A percentile compares a stretch with the other conserved stretches of the same genome.
Conservation (phyloP, 2,329 filamentous ascomycete genomes). For the Davidsoniella virescens region DNA sequence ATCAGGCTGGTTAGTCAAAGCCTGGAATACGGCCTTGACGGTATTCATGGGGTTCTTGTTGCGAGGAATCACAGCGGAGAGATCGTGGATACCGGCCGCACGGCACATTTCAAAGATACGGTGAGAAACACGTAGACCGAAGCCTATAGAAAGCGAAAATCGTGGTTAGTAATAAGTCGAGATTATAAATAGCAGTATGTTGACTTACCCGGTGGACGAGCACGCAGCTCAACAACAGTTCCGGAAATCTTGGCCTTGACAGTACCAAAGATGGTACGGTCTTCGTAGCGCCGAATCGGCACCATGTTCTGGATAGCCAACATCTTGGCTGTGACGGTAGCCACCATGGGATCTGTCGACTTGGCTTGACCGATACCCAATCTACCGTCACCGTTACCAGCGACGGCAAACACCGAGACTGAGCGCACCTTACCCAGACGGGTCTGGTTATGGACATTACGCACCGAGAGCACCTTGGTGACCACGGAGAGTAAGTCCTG, state of each 20-base stretch:
- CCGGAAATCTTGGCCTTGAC: constrained; percentile 73
- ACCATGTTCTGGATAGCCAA: constrained; percentile 81
- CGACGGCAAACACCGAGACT: constrained; percentile 59
- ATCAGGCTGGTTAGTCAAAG: constrained; percentile 65
- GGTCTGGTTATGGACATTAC: constrained; percentile 78
- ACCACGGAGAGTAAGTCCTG: constrained; percentile 37
- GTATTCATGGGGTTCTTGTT: constrained; percentile 96
- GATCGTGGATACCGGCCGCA: constrained; percentile 69
- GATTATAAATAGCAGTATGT: not conserved
- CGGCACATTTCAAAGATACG: constrained; percentile 92
- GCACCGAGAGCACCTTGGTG: constrained; percentile 56
- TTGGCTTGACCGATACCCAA: constrained; percentile 86
- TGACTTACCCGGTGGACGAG: constrained; percentile 69
- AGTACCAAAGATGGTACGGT: constrained; percentile 78
- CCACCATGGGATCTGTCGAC: constrained; percentile 54
- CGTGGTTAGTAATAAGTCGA: constrained; percentile 1
- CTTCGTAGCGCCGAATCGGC: constrained; percentile 82
- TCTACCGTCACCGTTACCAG: constrained; percentile 73
- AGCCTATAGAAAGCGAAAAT: constrained; percentile 41
- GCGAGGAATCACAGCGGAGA: constrained; percentile 67
- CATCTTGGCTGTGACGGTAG: constrained; percentile 55
- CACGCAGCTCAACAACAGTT: constrained; percentile 65
- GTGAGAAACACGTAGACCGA: constrained; percentile 80
- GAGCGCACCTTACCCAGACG: constrained; percentile 84
- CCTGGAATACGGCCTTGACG: constrained; percentile 77